Percentiles rank a stretch among this genome's conserved stretches.
phyloP scores from a whole-genome alignment of 805 yeast genomes.

The Kuraishia borneana region DNA sequence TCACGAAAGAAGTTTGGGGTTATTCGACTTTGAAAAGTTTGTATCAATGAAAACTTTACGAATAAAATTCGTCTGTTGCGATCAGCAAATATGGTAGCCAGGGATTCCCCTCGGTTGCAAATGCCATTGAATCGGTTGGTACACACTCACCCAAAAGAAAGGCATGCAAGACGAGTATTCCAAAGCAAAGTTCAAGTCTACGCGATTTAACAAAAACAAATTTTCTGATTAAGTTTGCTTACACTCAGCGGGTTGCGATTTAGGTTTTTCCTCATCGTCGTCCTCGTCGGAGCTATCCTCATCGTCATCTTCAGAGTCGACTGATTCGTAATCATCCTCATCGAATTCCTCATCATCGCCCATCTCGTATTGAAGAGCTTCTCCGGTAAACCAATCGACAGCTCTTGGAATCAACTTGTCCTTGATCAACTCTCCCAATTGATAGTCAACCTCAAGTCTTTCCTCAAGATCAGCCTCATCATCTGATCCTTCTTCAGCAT shows the following conservation, averaged over 20 bases:
- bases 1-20: too few relatives aligned
- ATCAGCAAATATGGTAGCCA: too few relatives aligned
- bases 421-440: slow-evolving; percentile 91
- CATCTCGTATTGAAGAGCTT: slow-evolving; percentile 73
- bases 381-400: slow-evolving; percentile 97
- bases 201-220: too few relatives aligned
- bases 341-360: slow-evolving; percentile 44
- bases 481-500: slow-evolving; percentile 26
- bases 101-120: too few relatives aligned
- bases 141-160: too few relatives aligned
- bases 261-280: slow-evolving; percentile 32
- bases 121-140: too few relatives aligned
- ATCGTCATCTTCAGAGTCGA: slow-evolving; percentile 49
- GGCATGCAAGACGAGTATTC: too few relatives aligned
- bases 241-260: slow-evolving; percentile 68
- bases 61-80: too few relatives aligned
- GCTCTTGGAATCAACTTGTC: slow-evolving; percentile 95
- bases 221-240: slow-evolving; percentile 34
- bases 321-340: slow-evolving; percentile 48
- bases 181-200: too few relatives aligned
- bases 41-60: too few relatives aligned
- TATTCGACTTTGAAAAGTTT: too few relatives aligned
- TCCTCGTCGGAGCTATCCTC: slow-evolving; percentile 56
- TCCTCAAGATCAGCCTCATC: slow-evolving; percentile 69
- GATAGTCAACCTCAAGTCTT: slow-evolving; percentile 84